A percentile compares a stretch with the other conserved stretches of the same genome.
Conservation (phyloP, 78 protist genomes). For the Bigelowiella natans region DNA sequence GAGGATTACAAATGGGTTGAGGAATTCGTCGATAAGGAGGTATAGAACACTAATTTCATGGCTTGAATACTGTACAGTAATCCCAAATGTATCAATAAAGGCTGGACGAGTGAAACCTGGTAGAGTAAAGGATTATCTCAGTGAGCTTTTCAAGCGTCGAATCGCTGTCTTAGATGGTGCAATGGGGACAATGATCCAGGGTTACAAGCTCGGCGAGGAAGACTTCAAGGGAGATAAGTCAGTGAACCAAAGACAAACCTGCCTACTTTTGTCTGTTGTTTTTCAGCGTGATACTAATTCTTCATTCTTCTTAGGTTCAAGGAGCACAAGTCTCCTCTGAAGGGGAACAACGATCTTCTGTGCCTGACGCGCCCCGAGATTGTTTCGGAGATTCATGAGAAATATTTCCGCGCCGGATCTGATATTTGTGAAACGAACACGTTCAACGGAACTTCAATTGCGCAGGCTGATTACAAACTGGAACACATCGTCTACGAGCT, state of each 20-base stretch:
- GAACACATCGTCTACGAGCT: constrained; percentile 47
- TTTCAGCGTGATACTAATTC: no score
- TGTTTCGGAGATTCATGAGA: constrained; percentile 14
- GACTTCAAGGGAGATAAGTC: constrained; percentile 73
- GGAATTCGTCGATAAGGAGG: no score
- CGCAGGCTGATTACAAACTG: constrained; percentile 70
- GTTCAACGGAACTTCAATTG: constrained; percentile 58
- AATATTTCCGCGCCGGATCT: constrained; percentile 77
- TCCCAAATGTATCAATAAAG: no score
- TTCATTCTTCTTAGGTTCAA: neutral
- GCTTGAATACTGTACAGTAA: no score
- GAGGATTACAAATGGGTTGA: no score
- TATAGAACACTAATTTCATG: no score
- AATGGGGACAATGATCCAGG: constrained; percentile 94
- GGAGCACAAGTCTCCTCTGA: constrained; percentile 31
- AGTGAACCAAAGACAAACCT: no score
- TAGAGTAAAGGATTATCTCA: neutral
- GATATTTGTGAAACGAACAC: constrained; percentile 96
- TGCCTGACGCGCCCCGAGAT: neutral
- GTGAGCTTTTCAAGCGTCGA: constrained; percentile 29
- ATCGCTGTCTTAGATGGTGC: constrained; percentile 89
- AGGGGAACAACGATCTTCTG: constrained; percentile 96
- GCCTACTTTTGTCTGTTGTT: no score
- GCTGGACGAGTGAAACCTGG: neutral
- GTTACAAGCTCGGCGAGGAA: constrained; percentile 64